Conservation (phyloP, 2,329 filamentous ascomycete genomes). For the Clonostachys chloroleuca region DNA sequence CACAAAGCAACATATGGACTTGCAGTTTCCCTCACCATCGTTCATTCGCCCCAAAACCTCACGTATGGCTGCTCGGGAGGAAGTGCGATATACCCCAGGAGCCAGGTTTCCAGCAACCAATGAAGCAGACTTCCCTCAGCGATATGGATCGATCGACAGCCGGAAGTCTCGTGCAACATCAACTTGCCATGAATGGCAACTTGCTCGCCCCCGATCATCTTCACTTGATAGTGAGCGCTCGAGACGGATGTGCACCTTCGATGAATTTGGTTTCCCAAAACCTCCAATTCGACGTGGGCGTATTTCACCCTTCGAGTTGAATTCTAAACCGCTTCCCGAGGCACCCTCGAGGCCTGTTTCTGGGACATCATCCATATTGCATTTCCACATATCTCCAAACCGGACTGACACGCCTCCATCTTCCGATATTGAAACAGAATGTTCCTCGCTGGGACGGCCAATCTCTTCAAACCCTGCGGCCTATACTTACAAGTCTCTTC, state of each 20-base stretch:
- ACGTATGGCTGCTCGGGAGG: slow-evolving; percentile 54
- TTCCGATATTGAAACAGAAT: slow-evolving; percentile 23
- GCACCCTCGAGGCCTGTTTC: slow-evolving; percentile 15
- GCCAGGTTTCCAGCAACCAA: too few relatives aligned
- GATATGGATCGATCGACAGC: neutral
- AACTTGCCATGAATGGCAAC: slow-evolving; percentile 6
- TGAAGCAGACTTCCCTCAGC: too few relatives aligned
- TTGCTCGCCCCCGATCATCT: slow-evolving; percentile 14
- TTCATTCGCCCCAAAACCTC: slow-evolving; percentile 51
- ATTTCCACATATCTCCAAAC: slow-evolving; percentile 8
- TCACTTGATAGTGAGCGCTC: slow-evolving; percentile 12
- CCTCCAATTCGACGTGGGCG: slow-evolving; percentile 13
- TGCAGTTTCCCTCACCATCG: slow-evolving; percentile 43
- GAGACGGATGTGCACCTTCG: slow-evolving; percentile 18
- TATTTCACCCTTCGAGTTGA: slow-evolving; percentile 9
- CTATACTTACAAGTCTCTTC: slow-evolving; percentile 5
- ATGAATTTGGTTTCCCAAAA: slow-evolving; percentile 30
- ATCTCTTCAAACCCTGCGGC: too few relatives aligned
- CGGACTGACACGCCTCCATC: slow-evolving; percentile 24
- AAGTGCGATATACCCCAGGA: slow-evolving; percentile 16
- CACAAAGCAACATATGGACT: slow-evolving; percentile 15
- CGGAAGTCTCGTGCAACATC: slow-evolving; percentile 1
- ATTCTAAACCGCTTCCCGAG: slow-evolving; percentile 11
- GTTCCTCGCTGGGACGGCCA: neutral
- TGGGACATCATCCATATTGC: slow-evolving; percentile 14